Evolutionary conservation across 176 grass and related monocot genomes (phyloP).

Genomic region (Carex pumila): DNA sequence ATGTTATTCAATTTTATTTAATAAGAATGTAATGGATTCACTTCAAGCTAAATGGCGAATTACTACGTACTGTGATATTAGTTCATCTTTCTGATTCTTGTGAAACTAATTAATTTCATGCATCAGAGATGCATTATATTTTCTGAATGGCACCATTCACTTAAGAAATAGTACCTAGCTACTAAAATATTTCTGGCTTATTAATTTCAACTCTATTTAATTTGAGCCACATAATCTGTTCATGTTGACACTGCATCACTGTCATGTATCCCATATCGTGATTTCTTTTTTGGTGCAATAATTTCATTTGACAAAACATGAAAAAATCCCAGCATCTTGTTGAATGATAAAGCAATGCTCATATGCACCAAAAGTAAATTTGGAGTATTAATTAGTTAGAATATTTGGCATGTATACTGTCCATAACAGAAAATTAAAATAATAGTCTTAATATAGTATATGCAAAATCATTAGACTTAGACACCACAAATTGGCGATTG

Average conservation of each 20-base stretch:
- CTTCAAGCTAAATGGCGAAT: not conserved
- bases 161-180: too few species aligned
- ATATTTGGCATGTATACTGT: not conserved
- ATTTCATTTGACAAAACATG: not conserved
- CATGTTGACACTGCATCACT: not conserved
- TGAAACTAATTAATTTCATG: not conserved
- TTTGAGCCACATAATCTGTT: not conserved
- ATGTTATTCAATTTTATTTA: not conserved
- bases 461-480: constrained; percentile 6
- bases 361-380: not conserved
- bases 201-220: not conserved
- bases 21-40: not conserved
- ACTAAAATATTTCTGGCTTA: not conserved
- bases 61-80: not conserved
- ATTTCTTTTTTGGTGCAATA: not conserved
- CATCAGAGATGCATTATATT: not conserved
- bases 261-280: not conserved
- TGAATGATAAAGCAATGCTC: not conserved
- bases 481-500: not conserved
- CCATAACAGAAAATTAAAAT: not conserved
- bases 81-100: not conserved
- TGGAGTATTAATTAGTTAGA: not conserved
- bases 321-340: not conserved
- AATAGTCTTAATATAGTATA: not conserved
- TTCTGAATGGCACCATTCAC: not conserved